phyloP scores from a whole-genome alignment of 768 basidiomycete species.

The Collybiopsis confluens region DNA sequence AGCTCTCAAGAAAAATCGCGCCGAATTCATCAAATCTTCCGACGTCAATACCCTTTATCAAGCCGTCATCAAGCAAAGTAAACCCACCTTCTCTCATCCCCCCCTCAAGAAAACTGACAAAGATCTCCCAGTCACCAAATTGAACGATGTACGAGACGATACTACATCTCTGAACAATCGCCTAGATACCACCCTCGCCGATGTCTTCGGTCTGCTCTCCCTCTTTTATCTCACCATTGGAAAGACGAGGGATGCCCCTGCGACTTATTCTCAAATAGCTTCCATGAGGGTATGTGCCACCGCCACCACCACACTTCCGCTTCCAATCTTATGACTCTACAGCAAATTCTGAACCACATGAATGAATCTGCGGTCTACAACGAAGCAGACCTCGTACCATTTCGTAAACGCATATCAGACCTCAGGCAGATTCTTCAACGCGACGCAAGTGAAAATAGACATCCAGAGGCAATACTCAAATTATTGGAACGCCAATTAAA shows the following conservation, averaged over 20 bases:
- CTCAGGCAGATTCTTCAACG: conserved; percentile 83
- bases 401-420: conserved; percentile 75
- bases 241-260: conserved; percentile 90
- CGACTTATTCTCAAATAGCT: conserved; percentile 93
- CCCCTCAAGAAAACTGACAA: too few relatives aligned
- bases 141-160: conserved; percentile 88
- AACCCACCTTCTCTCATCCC: too few relatives aligned
- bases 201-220: conserved; percentile 93
- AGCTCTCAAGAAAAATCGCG: conserved; percentile 89
- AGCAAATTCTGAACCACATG: conserved; percentile 96
- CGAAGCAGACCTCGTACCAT: conserved; percentile 84
- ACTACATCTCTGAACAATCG: conserved; percentile 76
- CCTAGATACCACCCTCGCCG: conserved; percentile 90
- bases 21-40: conserved; percentile 86
- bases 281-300: conserved; percentile 82
- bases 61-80: conserved; percentile 92
- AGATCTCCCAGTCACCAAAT: conserved; percentile 85
- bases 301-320: neutral
- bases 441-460: conserved; percentile 76
- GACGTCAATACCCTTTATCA: conserved; percentile 94
- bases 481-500: conserved; percentile 88
- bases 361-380: conserved; percentile 95
- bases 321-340: conserved; percentile 16
- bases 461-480: conserved; percentile 82
- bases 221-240: conserved; percentile 98